Conservation (phyloP, 306 rosid genomes). For the Macrotyloma uniflorum region DNA sequence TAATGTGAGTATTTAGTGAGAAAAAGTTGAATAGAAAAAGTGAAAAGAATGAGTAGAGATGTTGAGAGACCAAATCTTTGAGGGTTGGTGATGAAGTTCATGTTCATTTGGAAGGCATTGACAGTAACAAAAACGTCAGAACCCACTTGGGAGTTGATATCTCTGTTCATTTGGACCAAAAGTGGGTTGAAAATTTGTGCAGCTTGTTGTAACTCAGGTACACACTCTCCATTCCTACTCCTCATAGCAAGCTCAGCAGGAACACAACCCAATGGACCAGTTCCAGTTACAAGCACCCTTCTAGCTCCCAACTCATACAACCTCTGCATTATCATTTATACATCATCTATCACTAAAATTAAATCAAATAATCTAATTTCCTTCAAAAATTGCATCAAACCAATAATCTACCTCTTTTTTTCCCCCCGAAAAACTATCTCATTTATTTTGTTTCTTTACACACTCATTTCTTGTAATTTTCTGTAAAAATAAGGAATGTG, state of each 20-base stretch:
- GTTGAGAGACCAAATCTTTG: constrained; percentile 46
- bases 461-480: too few species aligned
- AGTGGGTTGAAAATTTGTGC: constrained; percentile 45
- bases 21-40: background rate
- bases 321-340: constrained; percentile 31
- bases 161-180: constrained; percentile 37
- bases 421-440: too few species aligned
- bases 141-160: constrained; percentile 45
- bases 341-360: too few species aligned
- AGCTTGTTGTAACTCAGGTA: constrained; percentile 48
- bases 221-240: constrained; percentile 57
- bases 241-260: constrained; percentile 54
- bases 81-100: constrained; percentile 55
- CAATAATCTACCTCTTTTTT: too few species aligned
- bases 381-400: too few species aligned
- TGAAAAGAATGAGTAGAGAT: background rate
- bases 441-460: too few species aligned
- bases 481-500: too few species aligned
- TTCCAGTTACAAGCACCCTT: constrained; percentile 61
- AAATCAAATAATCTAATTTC: too few species aligned
- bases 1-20: background rate
- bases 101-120: constrained; percentile 54
- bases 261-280: constrained; percentile 62
- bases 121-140: constrained; percentile 49
- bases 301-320: constrained; percentile 55